Percentiles rank a stretch among this genome's conserved stretches.
phyloP scores from a whole-genome alignment of 306 rosid species.

The Quercus berberidifolia region DNA sequence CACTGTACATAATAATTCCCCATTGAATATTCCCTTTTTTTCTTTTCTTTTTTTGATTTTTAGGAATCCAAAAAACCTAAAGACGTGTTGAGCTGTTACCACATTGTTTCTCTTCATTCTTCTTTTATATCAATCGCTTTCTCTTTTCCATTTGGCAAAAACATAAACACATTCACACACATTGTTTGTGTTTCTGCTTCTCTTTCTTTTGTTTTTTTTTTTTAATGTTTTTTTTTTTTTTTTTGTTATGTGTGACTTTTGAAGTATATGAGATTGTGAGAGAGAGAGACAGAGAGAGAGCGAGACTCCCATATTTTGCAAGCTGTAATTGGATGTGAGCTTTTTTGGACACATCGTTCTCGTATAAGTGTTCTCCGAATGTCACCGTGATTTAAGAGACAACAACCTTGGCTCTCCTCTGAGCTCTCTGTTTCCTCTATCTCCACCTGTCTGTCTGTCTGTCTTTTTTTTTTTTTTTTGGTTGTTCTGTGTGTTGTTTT shows the following conservation, averaged over 20 bases:
- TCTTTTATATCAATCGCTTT: slow-evolving; percentile 13
- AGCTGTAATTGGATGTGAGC: slow-evolving; percentile 54
- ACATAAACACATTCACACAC: not conserved
- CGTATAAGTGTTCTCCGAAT: slow-evolving; percentile 40
- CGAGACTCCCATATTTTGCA: slow-evolving; percentile 33
- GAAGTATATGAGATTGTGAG: too few species aligned
- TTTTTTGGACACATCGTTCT: slow-evolving; percentile 38
- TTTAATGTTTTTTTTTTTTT: too few species aligned
- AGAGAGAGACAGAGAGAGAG: too few species aligned
- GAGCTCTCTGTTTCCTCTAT: slow-evolving; percentile 9
- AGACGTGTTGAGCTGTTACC: slow-evolving; percentile 87
- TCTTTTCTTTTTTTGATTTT: not conserved
- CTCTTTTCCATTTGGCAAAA: not conserved
- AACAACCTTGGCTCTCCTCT: slow-evolving; percentile 15
- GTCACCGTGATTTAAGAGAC: slow-evolving; percentile 52
- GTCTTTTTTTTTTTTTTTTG: not conserved
- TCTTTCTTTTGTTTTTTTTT: too few species aligned
- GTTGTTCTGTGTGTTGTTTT: not conserved
- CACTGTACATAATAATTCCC: slow-evolving; percentile 26
- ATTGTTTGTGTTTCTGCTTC: not conserved
- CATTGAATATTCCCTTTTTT: not conserved
- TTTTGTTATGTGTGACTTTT: slow-evolving; percentile 1
- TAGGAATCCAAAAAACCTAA: slow-evolving; percentile 27
- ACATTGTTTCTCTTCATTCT: slow-evolving; percentile 2
- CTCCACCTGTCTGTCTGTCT: slow-evolving; percentile 30